Percentiles rank a stretch among this genome's conserved stretches.
Conservation (phyloP, 2,329 filamentous ascomycete species). For the Pseudopithomyces maydicus region DNA sequence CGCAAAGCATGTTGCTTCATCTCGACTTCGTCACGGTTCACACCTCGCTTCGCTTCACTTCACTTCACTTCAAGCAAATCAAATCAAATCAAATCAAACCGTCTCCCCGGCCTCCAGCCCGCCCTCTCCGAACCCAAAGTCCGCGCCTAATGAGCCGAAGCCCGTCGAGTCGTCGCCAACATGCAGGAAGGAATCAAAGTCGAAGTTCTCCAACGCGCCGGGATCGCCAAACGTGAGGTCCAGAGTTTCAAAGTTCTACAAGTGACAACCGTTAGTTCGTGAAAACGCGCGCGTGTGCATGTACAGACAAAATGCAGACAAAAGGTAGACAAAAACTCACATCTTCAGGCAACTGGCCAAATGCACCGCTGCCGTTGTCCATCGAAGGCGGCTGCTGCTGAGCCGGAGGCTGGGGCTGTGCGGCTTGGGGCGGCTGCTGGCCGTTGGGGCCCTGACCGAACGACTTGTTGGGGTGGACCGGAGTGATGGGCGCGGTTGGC, state of each 20-base stretch:
- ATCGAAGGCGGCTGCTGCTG: conserved; percentile 38
- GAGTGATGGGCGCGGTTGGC: conserved; percentile 56
- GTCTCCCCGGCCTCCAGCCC: conserved; percentile 31
- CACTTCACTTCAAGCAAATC: no score
- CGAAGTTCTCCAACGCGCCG: conserved; percentile 71
- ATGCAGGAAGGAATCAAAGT: conserved; percentile 71
- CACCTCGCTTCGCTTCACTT: no score
- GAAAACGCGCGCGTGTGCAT: no score
- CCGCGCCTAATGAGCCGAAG: conserved; percentile 39
- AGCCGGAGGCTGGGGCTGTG: conserved; percentile 41
- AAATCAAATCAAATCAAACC: no score
- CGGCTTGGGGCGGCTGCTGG: conserved; percentile 35
- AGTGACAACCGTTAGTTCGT: conserved; percentile 33
- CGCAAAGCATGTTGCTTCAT: no score
- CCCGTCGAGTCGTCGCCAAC: conserved; percentile 53
- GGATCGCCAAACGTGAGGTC: conserved; percentile 53
- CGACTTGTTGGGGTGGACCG: conserved; percentile 49
- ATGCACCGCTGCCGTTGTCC: conserved; percentile 40
- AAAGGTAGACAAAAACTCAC: conserved; percentile 35
- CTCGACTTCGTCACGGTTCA: no score
- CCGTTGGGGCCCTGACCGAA: conserved; percentile 36
- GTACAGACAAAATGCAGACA: no score
- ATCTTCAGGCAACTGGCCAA: conserved; percentile 47
- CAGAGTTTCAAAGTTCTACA: conserved; percentile 44
- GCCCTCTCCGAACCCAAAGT: conserved; percentile 42